Evolutionary conservation across 768 basidiomycete species (phyloP).

Genomic region (Agrocybe praecox): DNA sequence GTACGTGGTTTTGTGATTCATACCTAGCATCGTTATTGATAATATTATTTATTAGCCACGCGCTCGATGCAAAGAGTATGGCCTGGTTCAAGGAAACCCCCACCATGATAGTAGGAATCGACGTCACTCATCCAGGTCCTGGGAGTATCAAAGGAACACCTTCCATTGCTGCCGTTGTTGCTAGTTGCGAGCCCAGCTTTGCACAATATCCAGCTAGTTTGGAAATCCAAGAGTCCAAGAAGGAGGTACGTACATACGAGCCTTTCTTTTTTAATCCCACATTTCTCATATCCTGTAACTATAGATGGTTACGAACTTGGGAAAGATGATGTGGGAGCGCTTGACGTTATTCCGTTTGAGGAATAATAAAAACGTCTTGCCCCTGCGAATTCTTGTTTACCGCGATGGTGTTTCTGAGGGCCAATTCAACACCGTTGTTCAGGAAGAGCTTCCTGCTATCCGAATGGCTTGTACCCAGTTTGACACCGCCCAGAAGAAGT

Average conservation of each 20-base stretch:
- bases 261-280: too few relatives aligned
- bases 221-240: slow-evolving; percentile 69
- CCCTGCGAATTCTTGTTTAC: slow-evolving; percentile 70
- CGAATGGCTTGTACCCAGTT: slow-evolving; percentile 58
- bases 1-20: slow-evolving; percentile 33
- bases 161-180: slow-evolving; percentile 86
- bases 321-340: slow-evolving; percentile 68
- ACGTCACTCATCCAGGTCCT: slow-evolving; percentile 80
- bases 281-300: too few relatives aligned
- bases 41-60: slow-evolving; percentile 34
- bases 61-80: slow-evolving; percentile 52
- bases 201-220: slow-evolving; percentile 78
- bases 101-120: slow-evolving; percentile 86
- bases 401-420: slow-evolving; percentile 89
- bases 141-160: slow-evolving; percentile 76
- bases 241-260: slow-evolving; percentile 57
- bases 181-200: slow-evolving; percentile 63
- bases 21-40: not conserved
- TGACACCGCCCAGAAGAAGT: slow-evolving; percentile 37
- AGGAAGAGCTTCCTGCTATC: slow-evolving; percentile 67
- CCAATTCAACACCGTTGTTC: slow-evolving; percentile 67
- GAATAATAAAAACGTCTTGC: slow-evolving; percentile 55
- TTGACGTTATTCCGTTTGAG: slow-evolving; percentile 50
- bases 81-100: slow-evolving; percentile 57
- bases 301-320: slow-evolving; percentile 81